Conservation (phyloP, 225 moss, liverwort and hornwort species). For the Straminergon stramineum region DNA sequence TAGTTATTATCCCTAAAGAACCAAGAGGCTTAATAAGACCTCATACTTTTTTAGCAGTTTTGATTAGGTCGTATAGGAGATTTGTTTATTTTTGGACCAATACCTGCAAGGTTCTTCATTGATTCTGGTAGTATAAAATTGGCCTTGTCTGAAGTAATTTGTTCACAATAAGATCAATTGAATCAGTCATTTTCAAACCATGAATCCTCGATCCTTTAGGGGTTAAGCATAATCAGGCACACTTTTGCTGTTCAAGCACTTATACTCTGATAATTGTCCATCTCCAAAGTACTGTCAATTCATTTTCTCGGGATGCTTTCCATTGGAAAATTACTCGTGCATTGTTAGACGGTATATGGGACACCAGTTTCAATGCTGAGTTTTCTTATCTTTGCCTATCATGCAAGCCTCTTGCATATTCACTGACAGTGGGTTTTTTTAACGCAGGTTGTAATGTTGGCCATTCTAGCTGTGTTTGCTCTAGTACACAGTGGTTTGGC, state of each 20-base stretch:
- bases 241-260: background rate
- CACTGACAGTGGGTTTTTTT: background rate
- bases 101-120: background rate
- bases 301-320: background rate
- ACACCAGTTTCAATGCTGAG: background rate
- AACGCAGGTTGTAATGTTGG: slow-evolving; percentile 76
- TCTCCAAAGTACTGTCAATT: background rate
- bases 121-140: background rate
- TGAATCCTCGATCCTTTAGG: background rate
- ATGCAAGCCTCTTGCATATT: background rate
- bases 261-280: background rate
- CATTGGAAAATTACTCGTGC: background rate
- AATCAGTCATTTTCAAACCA: background rate
- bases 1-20: background rate
- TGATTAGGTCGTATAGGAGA: background rate
- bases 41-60: background rate
- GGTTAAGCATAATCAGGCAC: background rate
- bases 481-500: slow-evolving; percentile 91
- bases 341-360: background rate
- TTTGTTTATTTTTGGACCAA: background rate
- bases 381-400: background rate
- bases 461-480: slow-evolving; percentile 66
- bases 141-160: background rate
- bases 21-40: background rate
- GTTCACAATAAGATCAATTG: background rate